Evolutionary conservation across 306 rosid species (phyloP).

Genomic region (Mucuna pruriens): DNA sequence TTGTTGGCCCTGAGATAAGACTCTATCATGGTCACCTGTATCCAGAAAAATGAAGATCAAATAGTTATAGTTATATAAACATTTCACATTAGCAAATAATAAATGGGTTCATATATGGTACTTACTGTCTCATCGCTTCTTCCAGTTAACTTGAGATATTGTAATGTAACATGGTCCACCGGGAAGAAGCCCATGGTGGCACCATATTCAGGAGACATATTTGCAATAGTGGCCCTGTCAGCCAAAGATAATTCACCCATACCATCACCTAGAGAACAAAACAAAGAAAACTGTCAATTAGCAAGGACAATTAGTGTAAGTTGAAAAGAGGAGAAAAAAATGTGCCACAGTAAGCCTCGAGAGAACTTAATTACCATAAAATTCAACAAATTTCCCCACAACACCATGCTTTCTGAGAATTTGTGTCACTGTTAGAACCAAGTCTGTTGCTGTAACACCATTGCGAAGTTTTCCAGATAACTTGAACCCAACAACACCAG

Average conservation of each 20-base stretch:
- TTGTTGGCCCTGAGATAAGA: conserved; percentile 93
- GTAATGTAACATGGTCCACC: conserved; percentile 92
- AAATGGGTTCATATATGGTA: conserved; percentile 20
- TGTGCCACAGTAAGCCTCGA: background rate
- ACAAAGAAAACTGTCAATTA: conserved; percentile 31
- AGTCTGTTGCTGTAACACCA: conserved; percentile 95
- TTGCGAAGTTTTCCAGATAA: conserved; percentile 74
- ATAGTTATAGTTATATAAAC: conserved; percentile 26
- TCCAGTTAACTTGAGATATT: conserved; percentile 93
- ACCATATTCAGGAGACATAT: conserved; percentile 99
- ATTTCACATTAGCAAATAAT: conserved; percentile 33
- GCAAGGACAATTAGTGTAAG: background rate
- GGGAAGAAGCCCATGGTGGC: conserved; percentile 99
- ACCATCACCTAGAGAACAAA: conserved; percentile 78
- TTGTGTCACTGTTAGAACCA: conserved; percentile 93
- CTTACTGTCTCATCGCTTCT: conserved; percentile 93
- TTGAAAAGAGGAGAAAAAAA: background rate
- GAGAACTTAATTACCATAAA: conserved; percentile 66
- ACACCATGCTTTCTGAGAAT: conserved; percentile 94
- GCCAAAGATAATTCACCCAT: conserved; percentile 91
- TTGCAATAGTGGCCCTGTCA: conserved; percentile 98
- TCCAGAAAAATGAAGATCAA: conserved; percentile 41
- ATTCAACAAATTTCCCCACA: conserved; percentile 96
- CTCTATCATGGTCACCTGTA: conserved; percentile 90
- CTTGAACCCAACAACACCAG: conserved; percentile 96